Evolutionary conservation across 169 alveolate species (phyloP).

Genomic region (Plasmodium gallinaceum): DNA sequence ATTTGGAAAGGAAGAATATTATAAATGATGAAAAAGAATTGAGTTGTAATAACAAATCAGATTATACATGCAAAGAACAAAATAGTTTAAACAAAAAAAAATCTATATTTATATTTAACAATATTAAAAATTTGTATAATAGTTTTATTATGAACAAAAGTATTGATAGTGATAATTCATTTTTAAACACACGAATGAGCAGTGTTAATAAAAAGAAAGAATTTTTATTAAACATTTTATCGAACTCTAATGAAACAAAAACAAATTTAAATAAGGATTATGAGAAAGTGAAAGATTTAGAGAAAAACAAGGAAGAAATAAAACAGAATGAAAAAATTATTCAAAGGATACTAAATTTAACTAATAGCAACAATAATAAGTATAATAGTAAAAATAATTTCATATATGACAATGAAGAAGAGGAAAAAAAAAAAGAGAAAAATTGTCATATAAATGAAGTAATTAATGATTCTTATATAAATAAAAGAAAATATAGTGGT

Average conservation of each 20-base stretch:
- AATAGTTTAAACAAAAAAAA: background rate
- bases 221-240: conserved; percentile 37
- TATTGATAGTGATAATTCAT: background rate
- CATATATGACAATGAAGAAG: background rate
- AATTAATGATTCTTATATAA: background rate
- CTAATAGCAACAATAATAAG: background rate
- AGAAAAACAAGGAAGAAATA: conserved; percentile 7
- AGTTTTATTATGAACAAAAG: conserved; percentile 1
- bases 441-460: background rate
- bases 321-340: conserved; percentile 23
- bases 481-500: background rate
- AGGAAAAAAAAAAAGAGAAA: background rate
- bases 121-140: conserved; percentile 23
- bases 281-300: background rate
- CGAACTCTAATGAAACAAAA: conserved; percentile 26
- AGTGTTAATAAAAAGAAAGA: conserved; percentile 35
- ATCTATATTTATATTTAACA: background rate
- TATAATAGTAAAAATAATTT: conserved; percentile 26
- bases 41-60: background rate
- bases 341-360: conserved; percentile 7
- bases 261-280: background rate
- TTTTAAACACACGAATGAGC: background rate
- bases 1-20: too few relatives aligned
- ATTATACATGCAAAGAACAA: background rate
- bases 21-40: background rate